Evolutionary conservation across 495 filamentous ascomycete species (phyloP).

Genomic region (Articulospora tetracladia): DNA sequence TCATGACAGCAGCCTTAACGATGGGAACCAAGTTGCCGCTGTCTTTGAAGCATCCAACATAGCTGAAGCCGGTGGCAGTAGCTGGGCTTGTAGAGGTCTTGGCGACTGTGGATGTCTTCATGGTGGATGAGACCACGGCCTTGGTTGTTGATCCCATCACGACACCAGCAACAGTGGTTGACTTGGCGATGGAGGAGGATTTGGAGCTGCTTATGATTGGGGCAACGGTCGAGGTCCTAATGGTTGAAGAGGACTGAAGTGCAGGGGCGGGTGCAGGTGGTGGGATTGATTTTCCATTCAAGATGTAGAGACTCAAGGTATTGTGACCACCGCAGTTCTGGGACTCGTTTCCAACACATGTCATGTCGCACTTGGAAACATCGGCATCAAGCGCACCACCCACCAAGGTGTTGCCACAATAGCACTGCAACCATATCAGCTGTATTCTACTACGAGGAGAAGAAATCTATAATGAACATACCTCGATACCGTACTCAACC

Average conservation of each 20-base stretch:
- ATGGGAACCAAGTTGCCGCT: not conserved
- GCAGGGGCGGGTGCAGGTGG: not conserved
- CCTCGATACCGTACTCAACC: constrained; percentile 5
- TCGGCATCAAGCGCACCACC: not conserved
- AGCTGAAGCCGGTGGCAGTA: not conserved
- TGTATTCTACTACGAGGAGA: not conserved
- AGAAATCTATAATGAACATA: not conserved
- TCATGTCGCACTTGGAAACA: not conserved
- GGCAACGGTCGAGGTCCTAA: not conserved
- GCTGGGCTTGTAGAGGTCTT: not conserved
- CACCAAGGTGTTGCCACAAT: not conserved
- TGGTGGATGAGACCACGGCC: too few relatives aligned
- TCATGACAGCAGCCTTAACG: not conserved
- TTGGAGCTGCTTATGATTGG: not conserved
- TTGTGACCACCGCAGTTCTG: not conserved
- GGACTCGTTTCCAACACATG: not conserved
- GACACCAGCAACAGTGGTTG: not conserved
- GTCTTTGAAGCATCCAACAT: not conserved
- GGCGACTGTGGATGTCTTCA: too few relatives aligned
- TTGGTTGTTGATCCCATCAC: too few relatives aligned
- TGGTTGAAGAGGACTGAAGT: not conserved
- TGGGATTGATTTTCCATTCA: not conserved
- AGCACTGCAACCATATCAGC: constrained; percentile 1
- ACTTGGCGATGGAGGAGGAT: not conserved
- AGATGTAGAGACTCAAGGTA: not conserved